Evolutionary conservation across 169 alveolate species (phyloP), one percentile per base, ranked within the genome.

Genomic region (Cryptosporidium canis): DNA sequence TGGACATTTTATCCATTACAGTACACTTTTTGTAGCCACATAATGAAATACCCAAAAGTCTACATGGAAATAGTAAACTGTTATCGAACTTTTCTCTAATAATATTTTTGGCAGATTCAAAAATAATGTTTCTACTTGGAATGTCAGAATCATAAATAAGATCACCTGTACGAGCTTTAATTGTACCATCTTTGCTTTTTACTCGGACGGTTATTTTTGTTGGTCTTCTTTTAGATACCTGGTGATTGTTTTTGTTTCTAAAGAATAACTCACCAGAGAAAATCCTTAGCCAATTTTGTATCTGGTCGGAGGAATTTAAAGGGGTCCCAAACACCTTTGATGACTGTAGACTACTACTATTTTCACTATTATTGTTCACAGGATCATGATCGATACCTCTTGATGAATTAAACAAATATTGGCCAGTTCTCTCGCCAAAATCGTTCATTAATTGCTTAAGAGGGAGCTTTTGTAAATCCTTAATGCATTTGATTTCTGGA

Each of bases 371-470:
- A 35, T 56, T 27, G 4, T 12, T 31, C n/a, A 77, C 85, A 37
- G 85, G 61, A 35, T 77, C 85, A 27, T 41, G 29, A 45, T 77
- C 85, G 9, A 77, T 77, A 37, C 85, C 85, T 39, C 72, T 35
- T 21, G 77, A 77, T 8, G 85, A 56, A 58, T 77, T 55, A 61
- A 29, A 77, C 27, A 77, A 77, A 61, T 77, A 77, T 37, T 18
- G n/a, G 1, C 85, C 85, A 77, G 55, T 77, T 21, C 18, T 77
- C 27, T 77, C 71, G 21, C 85, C 85, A 61, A 77, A 77, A 39
- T 53, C 9, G 16, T 55, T 29, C 35, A 44, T 58, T 7, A 77
- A 16, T 39, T 55, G 70, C n/a, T 35, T 24, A 14, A 56, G 3
- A 0, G 41, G 18, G 12, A 41, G 39, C 44, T 56, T 55, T 37